These are phyloP conservation scores for Pistacia vera DNA, from an alignment of 345 rosid species.

Conservation along the genomic window DNA sequence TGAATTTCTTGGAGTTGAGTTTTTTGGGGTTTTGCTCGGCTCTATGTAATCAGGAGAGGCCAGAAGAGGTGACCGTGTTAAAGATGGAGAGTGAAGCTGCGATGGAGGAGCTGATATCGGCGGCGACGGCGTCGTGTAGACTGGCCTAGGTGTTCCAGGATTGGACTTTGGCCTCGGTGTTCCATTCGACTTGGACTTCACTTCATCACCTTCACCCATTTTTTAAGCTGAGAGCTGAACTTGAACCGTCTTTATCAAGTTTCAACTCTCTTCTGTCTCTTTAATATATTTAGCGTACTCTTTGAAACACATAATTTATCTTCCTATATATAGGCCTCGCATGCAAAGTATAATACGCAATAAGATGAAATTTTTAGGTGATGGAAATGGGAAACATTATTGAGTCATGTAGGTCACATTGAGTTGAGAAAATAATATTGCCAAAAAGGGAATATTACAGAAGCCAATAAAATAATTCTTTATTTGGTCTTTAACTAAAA, in stretches of 20 bases:
- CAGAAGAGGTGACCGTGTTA: conserved; percentile 60
- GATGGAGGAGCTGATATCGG: conserved; percentile 72
- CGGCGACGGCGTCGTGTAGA: conserved; percentile 30
- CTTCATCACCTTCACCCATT: conserved; percentile 39
- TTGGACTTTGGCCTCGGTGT: conserved; percentile 42
- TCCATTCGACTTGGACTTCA: conserved; percentile 10
- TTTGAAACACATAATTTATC: neutral
- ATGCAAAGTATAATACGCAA: neutral
- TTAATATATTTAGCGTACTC: neutral
- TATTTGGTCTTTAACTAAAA: no score
- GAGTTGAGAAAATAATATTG: no score
- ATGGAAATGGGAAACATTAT: no score
- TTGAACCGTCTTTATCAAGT: no score
- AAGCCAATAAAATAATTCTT: neutral
- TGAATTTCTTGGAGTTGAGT: neutral
- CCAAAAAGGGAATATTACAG: neutral
- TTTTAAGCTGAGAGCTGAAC: neutral
- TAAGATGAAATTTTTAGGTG: no score
- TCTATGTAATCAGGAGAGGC: conserved; percentile 34
- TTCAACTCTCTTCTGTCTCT: neutral
- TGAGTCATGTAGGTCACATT: no score
- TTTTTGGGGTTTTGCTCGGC: conserved; percentile 22
- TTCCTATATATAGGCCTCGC: neutral
- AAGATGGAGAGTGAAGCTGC: no score
- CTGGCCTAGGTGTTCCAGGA: conserved; percentile 42